phyloP scores from a whole-genome alignment of 1,139 yeast genomes.

The Nakaseomyces uthaithaninus region DNA sequence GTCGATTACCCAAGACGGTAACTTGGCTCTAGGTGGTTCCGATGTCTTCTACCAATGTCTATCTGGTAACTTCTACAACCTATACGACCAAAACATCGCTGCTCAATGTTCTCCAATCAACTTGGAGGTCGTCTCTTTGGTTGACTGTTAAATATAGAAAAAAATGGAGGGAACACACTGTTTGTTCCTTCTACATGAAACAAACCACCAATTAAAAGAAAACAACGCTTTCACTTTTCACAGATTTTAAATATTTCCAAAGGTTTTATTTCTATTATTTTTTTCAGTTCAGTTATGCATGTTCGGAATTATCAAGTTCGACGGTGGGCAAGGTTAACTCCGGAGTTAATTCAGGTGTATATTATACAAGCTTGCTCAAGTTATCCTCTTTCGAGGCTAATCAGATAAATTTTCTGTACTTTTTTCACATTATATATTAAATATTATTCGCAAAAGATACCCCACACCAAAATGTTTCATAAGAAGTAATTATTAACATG shows the following conservation, averaged over 20 bases:
- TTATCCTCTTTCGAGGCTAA: neutral
- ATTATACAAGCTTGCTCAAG: constrained; percentile 2
- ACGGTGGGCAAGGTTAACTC: constrained; percentile 1
- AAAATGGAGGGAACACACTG: neutral
- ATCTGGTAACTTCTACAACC: constrained; percentile 78
- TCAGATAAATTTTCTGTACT: neutral
- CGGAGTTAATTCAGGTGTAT: constrained; percentile 3
- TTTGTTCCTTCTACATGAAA: neutral
- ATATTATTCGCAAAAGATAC: constrained; percentile 3
- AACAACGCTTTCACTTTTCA: neutral
- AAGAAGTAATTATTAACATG: too few species aligned
- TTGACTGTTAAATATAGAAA: constrained; percentile 42
- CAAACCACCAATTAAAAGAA: constrained; percentile 1
- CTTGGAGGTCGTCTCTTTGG: constrained; percentile 57
- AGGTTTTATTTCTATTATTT: constrained; percentile 2
- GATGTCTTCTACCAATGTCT: constrained; percentile 71
- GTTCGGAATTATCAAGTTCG: neutral
- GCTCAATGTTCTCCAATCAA: constrained; percentile 60
- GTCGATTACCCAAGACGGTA: constrained; percentile 57
- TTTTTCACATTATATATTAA: neutral
- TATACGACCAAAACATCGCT: constrained; percentile 64
- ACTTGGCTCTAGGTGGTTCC: constrained; percentile 62
- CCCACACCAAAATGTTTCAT: too few species aligned
- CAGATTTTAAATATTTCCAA: neutral
- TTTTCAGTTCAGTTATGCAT: constrained; percentile 6